Evolutionary conservation across 352 stramenopile species (phyloP).

Genomic region (Hyphochytrium catenoides): DNA sequence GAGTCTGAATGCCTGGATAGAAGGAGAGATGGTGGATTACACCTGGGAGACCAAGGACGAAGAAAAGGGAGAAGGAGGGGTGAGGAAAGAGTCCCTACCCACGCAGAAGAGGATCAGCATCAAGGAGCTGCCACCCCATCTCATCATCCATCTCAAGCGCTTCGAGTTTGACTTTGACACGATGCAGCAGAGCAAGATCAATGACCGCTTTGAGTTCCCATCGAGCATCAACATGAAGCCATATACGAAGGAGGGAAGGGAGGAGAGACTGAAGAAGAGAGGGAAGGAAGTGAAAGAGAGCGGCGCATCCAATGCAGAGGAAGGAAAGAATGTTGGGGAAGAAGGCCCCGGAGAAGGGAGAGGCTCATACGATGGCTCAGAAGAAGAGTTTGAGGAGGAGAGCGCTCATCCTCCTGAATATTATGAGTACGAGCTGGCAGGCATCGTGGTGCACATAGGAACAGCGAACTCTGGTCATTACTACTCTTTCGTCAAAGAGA

Average conservation of each 20-base stretch:
- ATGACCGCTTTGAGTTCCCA: slow-evolving; percentile 78
- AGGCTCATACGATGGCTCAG: no score
- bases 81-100: slow-evolving; percentile 45
- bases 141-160: slow-evolving; percentile 82
- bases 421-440: slow-evolving; percentile 54
- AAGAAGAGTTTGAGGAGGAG: no score
- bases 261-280: slow-evolving; percentile 19
- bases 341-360: neutral
- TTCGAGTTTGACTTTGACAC: slow-evolving; percentile 87
- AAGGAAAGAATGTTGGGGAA: neutral
- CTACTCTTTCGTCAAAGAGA: slow-evolving; percentile 49
- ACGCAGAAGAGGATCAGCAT: slow-evolving; percentile 72
- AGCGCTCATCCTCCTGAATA: slow-evolving; percentile 54
- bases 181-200: slow-evolving; percentile 79
- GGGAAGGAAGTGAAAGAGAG: neutral
- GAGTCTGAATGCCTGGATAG: slow-evolving; percentile 54
- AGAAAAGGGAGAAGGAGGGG: slow-evolving; percentile 12
- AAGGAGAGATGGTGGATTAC: slow-evolving; percentile 62
- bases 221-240: slow-evolving; percentile 45
- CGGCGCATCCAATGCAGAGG: neutral
- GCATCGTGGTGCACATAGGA: slow-evolving; percentile 64
- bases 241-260: slow-evolving; percentile 62
- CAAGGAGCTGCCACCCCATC: slow-evolving; percentile 48
- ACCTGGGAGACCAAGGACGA: slow-evolving; percentile 39
- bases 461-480: slow-evolving; percentile 64